Evolutionary conservation across 257 asterid genomes (phyloP), one percentile per base, ranked within the genome.

Genomic region (Nicotiana otophora): DNA sequence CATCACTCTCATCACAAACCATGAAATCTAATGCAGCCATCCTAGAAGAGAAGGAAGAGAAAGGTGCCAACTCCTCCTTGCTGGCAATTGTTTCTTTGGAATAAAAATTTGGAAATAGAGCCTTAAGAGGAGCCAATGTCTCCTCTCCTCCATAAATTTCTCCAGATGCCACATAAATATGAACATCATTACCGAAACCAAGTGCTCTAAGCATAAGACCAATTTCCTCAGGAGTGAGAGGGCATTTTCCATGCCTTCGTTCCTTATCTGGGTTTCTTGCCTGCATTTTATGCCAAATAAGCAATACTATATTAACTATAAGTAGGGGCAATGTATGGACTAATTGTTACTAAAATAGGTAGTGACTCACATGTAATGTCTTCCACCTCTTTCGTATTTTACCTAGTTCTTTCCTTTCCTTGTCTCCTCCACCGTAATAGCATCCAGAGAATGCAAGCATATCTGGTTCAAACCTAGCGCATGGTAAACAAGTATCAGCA

Each of bases 381-480:
- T 90, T 90, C 98, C 98, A 93, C 82, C 94, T 84, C 90, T 84
- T 91, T 62, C 98, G 86, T 85, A 92, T 87, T 20, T 85, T 70
- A 7, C 92, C 89, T 11, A 93, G 85, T 62, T 89, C 94, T 42
- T 84, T 81, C 39, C 31, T 86, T 86, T 92, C 97, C 81, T 87
- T 90, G 57, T 82, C 90, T 62, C 97, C 96, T 63, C 97, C 94
- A 28, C 95, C 97, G 66, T 91, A 93, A 75, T 92, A 85, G 86
- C 98, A 93, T 69, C 97, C 92, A 66, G 98, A 92, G 87, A 93
- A 93, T 67, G 98, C 98, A 33, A 93, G 85, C 98, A 93, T 93
- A 85, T 93, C 98, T 74, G 97, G 90, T 82, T 93, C 98, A 82
- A 88, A 93, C 90, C 97, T 93, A 88, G 64, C 26, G 12, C 17